Base-by-base conservation (phyloP, 768 basidiomycete genomes). In the Leccinum pellstonianum region DNA sequence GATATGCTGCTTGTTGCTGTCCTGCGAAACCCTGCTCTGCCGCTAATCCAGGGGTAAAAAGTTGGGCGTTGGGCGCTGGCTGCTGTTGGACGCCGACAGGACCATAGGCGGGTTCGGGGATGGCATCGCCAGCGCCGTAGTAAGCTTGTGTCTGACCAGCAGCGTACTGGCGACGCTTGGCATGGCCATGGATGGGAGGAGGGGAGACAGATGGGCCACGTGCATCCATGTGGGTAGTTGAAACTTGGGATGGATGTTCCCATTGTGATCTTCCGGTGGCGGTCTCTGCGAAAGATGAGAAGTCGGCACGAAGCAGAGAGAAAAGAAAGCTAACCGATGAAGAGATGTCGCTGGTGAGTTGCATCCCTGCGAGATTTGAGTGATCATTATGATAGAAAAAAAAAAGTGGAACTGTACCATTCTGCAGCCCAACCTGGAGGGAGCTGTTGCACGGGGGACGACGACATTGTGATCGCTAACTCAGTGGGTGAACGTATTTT, bases 381-480 rank as follows among this genome's bases (percentile, higher is more conserved):
- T 35, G 31, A 52, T 14, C 10, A 6, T 3, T 3, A 6, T n/a
- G 51, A 6, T 12, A 12, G 1, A 3, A n/a, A 4, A 37, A 8
- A 12, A 10, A 19, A 54, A 54, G 27, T 74, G 5, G 11, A 35
- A 54, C 74, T 79, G 65, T 71, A 93, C 95, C 95, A 97, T 81
- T 95, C 89, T 71, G 93, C 91, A 63, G 83, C 80, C 95, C 95
- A 97, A 46, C 95, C 95, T 63, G 88, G 89, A 60, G 95, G 95
- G 38, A 97, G 76, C 73, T 91, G 86, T 70, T 86, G 83, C n/a
- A 74, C 66, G 47, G 79, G 79, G 47, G 79, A 77, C 47, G 79
- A 77, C 46, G 82, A 73, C 81, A 82, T 82, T 38, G 29, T 50
- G 50, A 37, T 35, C 37, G 37, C 37, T 15, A 37, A 47, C 58